Evolutionary conservation across 139 green algal genomes (phyloP).

Genomic region (Haematococcus lacustris): DNA sequence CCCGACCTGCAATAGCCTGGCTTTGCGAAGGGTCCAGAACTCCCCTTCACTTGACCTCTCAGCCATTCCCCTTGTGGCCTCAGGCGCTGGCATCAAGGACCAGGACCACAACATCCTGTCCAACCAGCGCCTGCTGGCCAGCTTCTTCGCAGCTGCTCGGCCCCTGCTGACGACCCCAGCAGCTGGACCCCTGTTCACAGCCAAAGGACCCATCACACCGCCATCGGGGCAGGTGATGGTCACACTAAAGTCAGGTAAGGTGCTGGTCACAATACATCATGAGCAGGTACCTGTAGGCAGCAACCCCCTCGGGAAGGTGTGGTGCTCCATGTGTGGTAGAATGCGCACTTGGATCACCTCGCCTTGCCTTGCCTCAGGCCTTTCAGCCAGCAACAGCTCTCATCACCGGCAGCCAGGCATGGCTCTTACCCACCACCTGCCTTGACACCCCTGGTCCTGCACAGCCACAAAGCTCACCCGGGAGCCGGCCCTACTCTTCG

Average conservation of each 20-base stretch:
- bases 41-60: not conserved
- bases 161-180: not conserved
- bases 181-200: not conserved
- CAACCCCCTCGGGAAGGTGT: no score
- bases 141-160: slow-evolving; percentile 9
- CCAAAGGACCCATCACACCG: not conserved
- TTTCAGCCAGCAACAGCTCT: no score
- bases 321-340: no score
- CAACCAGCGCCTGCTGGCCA: slow-evolving; percentile 11
- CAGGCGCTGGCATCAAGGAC: slow-evolving; percentile 17
- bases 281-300: no score
- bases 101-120: slow-evolving; percentile 10
- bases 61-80: not conserved
- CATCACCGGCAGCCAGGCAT: no score
- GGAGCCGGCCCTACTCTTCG: no score
- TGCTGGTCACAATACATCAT: no score
- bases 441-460: no score
- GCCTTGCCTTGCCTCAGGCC: no score
- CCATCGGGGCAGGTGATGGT: not conserved
- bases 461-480: no score
- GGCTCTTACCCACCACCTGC: no score
- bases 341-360: no score
- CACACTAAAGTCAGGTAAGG: not conserved
- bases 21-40: not conserved
- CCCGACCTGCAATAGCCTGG: not conserved